Base-by-base conservation (phyloP, 2,329 filamentous ascomycete genomes). In the Botrytis hyacinthi region DNA sequence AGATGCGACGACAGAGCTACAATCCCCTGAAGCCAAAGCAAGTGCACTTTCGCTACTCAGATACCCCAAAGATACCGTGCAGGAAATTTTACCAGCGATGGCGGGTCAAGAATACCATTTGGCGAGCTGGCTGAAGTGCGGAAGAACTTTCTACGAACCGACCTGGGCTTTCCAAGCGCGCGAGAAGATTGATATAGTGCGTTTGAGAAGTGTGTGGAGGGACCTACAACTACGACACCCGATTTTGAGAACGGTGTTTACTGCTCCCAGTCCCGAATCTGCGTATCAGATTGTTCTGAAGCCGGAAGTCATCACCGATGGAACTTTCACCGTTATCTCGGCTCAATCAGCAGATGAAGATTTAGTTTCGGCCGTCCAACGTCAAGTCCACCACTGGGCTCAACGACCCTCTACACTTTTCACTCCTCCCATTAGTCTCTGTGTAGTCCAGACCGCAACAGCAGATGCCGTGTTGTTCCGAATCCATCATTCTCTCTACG, bases 71-170 rank as follows among this genome's bases (percentile, higher is more conserved):
- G 7, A 42, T 32, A 59, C 22, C 1, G 37, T 35, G 22, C 54
- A 70, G 42, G 54, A 70, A 37, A 61, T 61, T 12, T 26, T 70
- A 35, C 68, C 54, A 4, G 32, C 14, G 37, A 59, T 70, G 46
- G 68, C 68, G 12, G 68, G 54, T 16, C 68, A 70, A 26, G 68
- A 70, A 70, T 70, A 61, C 7, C 68, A 70, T 70, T 37, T 70
- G 22, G 51, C 67, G 14, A 70, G 68, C 10, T 70, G 54, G 54
- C 40, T 70, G 1, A 61, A 70, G 16, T 61, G 35, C 26, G 68
- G 68, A 18, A 54, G 68, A 42, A 70, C 54, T 10, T 70, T 70
- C 18, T 70, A 70, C 29, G 54, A 70, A 61, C 68, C 68, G 3
- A 61, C 68, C 6, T 70, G 68, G 68, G 68, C 68, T 12, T 70